Percentiles rank a stretch among this genome's conserved stretches.
phyloP scores from a whole-genome alignment of 106 monocot genomes.

The Dioscorea zingiberensis region DNA sequence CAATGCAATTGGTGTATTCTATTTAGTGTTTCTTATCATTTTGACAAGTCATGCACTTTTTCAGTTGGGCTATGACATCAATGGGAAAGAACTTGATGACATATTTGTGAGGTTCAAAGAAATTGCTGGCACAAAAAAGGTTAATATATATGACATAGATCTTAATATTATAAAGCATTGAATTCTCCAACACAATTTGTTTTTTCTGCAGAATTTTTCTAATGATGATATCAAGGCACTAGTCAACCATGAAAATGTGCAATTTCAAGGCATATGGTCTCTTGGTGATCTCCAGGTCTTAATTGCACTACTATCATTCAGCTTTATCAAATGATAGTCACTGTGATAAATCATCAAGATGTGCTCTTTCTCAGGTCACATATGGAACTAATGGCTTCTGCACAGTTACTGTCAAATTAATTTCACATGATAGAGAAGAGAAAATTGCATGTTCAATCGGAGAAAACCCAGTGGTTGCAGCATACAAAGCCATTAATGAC shows the following conservation, averaged over 20 bases:
- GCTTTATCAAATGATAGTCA: not conserved
- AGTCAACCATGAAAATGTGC: not conserved
- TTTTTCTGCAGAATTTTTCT: not conserved
- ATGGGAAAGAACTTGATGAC: constrained; percentile 6
- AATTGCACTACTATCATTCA: too few relatives aligned
- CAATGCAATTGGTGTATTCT: not conserved
- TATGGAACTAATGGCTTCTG: not conserved
- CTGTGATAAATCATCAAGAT: not conserved
- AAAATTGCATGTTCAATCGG: not conserved
- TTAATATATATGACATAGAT: not conserved
- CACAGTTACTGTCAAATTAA: not conserved
- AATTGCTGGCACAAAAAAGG: constrained; percentile 4
- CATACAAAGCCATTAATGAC: constrained; percentile 3
- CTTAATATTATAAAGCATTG: too few relatives aligned
- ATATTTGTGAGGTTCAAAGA: constrained; percentile 2
- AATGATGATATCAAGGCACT: constrained; percentile 1
- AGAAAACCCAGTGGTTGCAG: not conserved
- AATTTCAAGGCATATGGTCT: not conserved
- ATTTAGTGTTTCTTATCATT: too few relatives aligned
- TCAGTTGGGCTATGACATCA: constrained; percentile 2
- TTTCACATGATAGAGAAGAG: not conserved
- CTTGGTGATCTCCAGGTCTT: constrained; percentile 3
- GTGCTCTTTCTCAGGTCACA: not conserved
- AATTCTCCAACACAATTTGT: too few relatives aligned
- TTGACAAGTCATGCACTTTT: not conserved